Evolutionary conservation across 2,329 filamentous ascomycete genomes (phyloP), one percentile per base, ranked within the genome.

Genomic region (Claviceps maximensis): DNA sequence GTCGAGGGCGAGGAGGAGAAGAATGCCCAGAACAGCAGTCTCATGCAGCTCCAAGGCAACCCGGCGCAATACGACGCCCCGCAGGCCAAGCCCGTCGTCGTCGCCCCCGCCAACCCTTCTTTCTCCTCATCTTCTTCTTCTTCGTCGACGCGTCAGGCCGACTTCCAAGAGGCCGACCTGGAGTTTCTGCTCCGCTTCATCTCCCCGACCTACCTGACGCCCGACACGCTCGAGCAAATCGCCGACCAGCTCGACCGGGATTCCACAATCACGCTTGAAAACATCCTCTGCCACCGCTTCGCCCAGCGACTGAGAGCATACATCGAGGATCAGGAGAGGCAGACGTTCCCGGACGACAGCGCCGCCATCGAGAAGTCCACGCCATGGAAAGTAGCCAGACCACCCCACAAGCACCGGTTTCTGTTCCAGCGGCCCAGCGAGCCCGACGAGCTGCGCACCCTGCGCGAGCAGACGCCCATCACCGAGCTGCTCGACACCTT

Each of bases 361-460:
- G 63, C 67, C 0, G 75, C 77, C 54, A 82, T 86, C 55, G 79
- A 84, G 61, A 74, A 74, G 47, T 71, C 71, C 56, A 78, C 73
- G 44, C 69, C 71, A 0, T 93, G 87, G 87, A 80, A 77, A 56
- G 85, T 94, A 9, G 87, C 93, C 7, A 79, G 81, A 33, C 93
- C 93, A 41, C 93, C 93, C 0, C 90, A 98, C 71, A 98, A 98
- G 72, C 89, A 96, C 65, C 87, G 90, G 15, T 98, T 86, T 67
- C 74, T 95, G 2, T 98, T 93, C 69, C 78, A 87, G 55, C 82
- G 89, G 59, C 72, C 70, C 58, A 74, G 62, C 49, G 68, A 69
- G 51, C 57, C 68, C 48, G 57, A 67, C 54, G 60, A 70, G 50
- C 59, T 67, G 50, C 66, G 66, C 47, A 63, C 65, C 5, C 61